Evolutionary conservation across 805 yeast species (phyloP).

Genomic region (Wickerhamomyces rabaulensis): DNA sequence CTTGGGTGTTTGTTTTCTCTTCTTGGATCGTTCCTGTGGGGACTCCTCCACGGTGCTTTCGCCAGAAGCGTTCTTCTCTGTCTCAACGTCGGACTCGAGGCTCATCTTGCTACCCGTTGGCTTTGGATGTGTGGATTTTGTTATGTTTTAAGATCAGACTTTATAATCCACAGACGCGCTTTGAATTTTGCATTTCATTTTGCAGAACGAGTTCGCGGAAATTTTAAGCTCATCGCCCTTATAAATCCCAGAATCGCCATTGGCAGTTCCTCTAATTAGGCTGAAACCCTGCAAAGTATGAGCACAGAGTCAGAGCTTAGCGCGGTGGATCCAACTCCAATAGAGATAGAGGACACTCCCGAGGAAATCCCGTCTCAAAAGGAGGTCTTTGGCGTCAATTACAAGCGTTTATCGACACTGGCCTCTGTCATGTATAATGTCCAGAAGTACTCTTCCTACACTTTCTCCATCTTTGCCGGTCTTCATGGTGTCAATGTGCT

Average conservation of each 20-base stretch:
- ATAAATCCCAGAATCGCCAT: not conserved
- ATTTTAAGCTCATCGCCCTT: not conserved
- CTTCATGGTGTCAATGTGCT: constrained; percentile 54
- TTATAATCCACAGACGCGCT: not conserved
- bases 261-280: too few relatives aligned
- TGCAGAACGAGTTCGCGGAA: not conserved
- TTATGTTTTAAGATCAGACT: too few relatives aligned
- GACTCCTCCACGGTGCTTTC: constrained; percentile 5
- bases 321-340: not conserved
- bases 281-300: too few relatives aligned
- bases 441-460: constrained; percentile 59
- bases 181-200: not conserved
- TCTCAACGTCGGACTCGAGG: constrained; percentile 1
- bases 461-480: constrained; percentile 50
- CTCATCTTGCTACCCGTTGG: not conserved
- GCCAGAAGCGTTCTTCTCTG: constrained; percentile 1
- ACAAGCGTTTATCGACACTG: not conserved
- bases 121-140: not conserved
- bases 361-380: not conserved
- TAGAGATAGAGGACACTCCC: not conserved
- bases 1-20: not conserved
- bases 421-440: constrained; percentile 13
- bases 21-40: not conserved
- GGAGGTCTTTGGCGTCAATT: not conserved
- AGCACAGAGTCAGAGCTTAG: not conserved